These are phyloP conservation scores for Scedosporium minutisporum DNA, from an alignment of 2,329 filamentous ascomycete genomes.

Conservation along the genomic window DNA sequence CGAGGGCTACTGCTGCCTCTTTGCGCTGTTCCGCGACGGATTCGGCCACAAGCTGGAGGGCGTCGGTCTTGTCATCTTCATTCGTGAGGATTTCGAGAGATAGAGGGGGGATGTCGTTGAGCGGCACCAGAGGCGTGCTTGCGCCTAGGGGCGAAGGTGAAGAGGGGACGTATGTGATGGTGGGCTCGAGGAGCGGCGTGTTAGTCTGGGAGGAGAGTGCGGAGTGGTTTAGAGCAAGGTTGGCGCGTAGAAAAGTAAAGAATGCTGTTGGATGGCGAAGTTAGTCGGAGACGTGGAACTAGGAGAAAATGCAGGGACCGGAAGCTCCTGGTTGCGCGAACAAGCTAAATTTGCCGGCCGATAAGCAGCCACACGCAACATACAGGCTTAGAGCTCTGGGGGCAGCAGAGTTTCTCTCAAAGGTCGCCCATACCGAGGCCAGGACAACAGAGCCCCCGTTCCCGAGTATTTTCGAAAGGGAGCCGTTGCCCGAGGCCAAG, in stretches of 20 bases:
- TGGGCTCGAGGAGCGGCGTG: slow-evolving; percentile 53
- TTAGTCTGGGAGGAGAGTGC: slow-evolving; percentile 53
- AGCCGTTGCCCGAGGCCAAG: neutral
- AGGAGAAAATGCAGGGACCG: too few relatives aligned
- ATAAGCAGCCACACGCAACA: neutral
- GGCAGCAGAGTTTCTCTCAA: too few relatives aligned
- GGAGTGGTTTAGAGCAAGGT: slow-evolving; percentile 58
- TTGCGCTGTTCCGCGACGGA: slow-evolving; percentile 76
- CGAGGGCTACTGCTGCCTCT: slow-evolving; percentile 50
- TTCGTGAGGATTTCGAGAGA: slow-evolving; percentile 44
- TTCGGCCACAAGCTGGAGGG: slow-evolving; percentile 66
- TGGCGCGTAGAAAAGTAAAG: slow-evolving; percentile 72
- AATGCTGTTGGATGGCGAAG: slow-evolving; percentile 49
- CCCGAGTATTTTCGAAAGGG: neutral
- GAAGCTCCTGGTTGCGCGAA: too few relatives aligned
- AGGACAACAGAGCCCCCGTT: too few relatives aligned
- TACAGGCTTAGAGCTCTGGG: neutral
- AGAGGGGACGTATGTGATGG: slow-evolving; percentile 15
- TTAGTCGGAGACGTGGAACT: slow-evolving; percentile 11
- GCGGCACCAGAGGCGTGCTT: slow-evolving; percentile 27
- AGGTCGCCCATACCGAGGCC: too few relatives aligned
- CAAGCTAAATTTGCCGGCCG: too few relatives aligned
- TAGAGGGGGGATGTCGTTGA: slow-evolving; percentile 48
- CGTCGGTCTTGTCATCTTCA: slow-evolving; percentile 52
- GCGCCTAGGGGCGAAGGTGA: slow-evolving; percentile 26